These are phyloP conservation scores for Camellia lanceoleosa DNA, from an alignment of 148 eudicot genomes.

Conservation along the genomic window DNA sequence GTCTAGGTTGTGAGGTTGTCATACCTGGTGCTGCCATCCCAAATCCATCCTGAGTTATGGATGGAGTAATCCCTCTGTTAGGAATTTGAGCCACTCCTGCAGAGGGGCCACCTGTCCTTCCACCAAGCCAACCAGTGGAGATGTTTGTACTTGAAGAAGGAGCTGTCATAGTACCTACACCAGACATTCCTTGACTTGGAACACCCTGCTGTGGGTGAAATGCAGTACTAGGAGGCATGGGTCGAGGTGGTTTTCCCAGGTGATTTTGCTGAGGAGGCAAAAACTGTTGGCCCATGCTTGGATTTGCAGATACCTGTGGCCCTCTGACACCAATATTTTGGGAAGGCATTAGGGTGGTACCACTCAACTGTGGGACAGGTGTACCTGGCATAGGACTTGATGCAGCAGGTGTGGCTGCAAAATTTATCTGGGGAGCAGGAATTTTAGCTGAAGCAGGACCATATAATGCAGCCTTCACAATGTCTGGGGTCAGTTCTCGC, in stretches of 20 bases:
- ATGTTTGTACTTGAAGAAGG: conserved; percentile 33
- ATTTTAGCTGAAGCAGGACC: conserved; percentile 90
- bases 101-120: conserved; percentile 37
- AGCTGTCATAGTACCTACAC: conserved; percentile 30
- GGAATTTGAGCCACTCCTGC: conserved; percentile 35
- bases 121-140: conserved; percentile 36
- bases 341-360: conserved; percentile 27
- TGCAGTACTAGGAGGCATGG: conserved; percentile 39
- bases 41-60: conserved; percentile 39
- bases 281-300: conserved; percentile 43
- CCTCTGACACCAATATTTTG: conserved; percentile 49
- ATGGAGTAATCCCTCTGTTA: conserved; percentile 32
- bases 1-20: conserved; percentile 38
- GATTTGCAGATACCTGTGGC: conserved; percentile 31
- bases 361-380: conserved; percentile 36
- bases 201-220: conserved; percentile 41
- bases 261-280: conserved; percentile 52
- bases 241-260: conserved; percentile 50
- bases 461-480: conserved; percentile 80
- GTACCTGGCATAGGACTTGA: conserved; percentile 36
- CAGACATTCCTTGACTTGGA: conserved; percentile 51
- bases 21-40: conserved; percentile 28
- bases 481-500: conserved; percentile 77
- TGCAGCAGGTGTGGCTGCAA: conserved; percentile 44
- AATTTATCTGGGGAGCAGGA: conserved; percentile 83